A percentile compares a stretch with the other conserved stretches of the same genome.
phyloP scores from a whole-genome alignment of 192 early-diverging fungal species.

The Piromyces finnis region DNA sequence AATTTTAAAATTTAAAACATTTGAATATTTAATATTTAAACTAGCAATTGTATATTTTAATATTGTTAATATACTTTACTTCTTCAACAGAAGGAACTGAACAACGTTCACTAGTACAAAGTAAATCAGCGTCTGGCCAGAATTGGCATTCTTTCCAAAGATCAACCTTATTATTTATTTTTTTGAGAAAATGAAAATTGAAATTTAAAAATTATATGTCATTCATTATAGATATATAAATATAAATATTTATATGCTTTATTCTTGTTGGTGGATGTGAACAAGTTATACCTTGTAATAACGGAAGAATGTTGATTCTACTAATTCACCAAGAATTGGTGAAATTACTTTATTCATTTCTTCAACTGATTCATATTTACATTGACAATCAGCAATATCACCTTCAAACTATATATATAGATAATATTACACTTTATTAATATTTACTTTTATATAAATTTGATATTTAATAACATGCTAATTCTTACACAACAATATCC shows the following conservation, averaged over 20 bases:
- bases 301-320: slow-evolving; percentile 71
- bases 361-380: slow-evolving; percentile 57
- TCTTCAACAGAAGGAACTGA: slow-evolving; percentile 68
- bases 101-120: slow-evolving; percentile 71
- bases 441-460: no score
- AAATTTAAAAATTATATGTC: no score
- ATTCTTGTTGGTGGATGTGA: no score
- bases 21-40: no score
- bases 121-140: slow-evolving; percentile 62
- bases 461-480: no score
- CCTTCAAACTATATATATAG: slow-evolving; percentile 5
- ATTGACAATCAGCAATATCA: slow-evolving; percentile 38
- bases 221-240: no score
- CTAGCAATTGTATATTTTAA: no score
- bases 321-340: slow-evolving; percentile 50
- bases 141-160: slow-evolving; percentile 76
- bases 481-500: not conserved
- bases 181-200: no score
- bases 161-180: slow-evolving; percentile 36
- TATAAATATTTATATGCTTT: no score
- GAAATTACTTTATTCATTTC: slow-evolving; percentile 54
- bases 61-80: slow-evolving; percentile 4
- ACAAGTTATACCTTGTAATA: slow-evolving; percentile 72
- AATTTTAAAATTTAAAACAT: no score
- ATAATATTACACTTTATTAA: no score